Evolutionary conservation across 345 rosid species (phyloP), one percentile per base, ranked within the genome.

Genomic region (Aurinia saxatilis): DNA sequence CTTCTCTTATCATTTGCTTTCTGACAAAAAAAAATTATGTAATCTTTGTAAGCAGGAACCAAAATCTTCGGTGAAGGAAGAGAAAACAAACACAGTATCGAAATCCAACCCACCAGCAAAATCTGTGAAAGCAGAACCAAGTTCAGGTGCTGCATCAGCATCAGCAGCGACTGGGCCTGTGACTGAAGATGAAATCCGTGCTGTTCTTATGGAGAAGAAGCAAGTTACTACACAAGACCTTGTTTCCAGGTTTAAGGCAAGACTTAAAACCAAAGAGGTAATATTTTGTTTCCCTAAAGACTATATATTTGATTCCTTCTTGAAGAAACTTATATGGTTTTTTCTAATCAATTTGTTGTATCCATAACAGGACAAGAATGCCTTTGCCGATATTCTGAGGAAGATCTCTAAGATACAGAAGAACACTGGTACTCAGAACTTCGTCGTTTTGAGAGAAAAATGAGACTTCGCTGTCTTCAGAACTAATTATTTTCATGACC

Each of bases 341-440:
- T 29, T 27, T 47, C 4, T 51, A 23, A 29, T 25, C 12, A 13
- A 5, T 34, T n/a, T n/a, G 16, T 60, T 25, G 63, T 14, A 10
- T 45, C 23, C 0, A 38, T 45, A 31, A 74, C 84, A 91, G 98
- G 96, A 88, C 71, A 87, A 89, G 83, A 77, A 66, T 39, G 98
- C 87, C 4, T 91, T 88, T 40, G 95, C 96, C 0, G 88, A 74
- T 8, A 83, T 81, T 59, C 77, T 91, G 60, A 86, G 82, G 84
- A 82, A 80, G 70, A 91, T 91, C 65, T 88, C 96, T 2, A 88
- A 80, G 82, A 91, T 91, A 42, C 96, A 84, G 73, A 91, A 91
- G 84, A 91, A 81, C 33, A 79, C 76, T 11, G 88, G 84, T 49
- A 62, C 90, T 36, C 84, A 50, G 66, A 91, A 65, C 79, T 84